Conservation (phyloP, 495 filamentous ascomycete species). For the Aspergillus wentii region DNA sequence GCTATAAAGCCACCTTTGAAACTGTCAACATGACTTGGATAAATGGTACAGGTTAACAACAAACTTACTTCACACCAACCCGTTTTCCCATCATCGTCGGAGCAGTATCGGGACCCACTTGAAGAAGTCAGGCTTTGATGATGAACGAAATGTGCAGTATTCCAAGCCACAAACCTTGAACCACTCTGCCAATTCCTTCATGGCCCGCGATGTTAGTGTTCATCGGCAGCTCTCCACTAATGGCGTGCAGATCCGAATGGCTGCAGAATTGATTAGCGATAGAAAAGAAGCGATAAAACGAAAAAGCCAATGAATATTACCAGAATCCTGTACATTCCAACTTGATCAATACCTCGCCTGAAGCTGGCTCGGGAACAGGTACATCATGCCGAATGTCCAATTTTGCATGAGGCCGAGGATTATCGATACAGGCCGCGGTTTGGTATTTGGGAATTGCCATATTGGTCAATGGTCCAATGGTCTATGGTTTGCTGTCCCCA, state of each 20-base stretch:
- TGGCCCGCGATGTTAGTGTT: conserved; percentile 5
- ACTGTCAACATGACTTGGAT: neutral
- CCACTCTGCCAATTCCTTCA: conserved; percentile 7
- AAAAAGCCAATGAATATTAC: conserved; percentile 1
- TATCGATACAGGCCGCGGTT: conserved; percentile 1
- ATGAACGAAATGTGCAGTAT: too few species aligned
- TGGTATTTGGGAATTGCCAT: conserved; percentile 3
- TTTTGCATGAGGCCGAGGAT: conserved; percentile 2
- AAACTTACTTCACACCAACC: conserved; percentile 2
- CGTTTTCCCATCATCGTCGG: neutral
- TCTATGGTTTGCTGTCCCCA: too few species aligned
- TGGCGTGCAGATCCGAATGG: conserved; percentile 2
- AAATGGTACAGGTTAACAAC: too few species aligned
- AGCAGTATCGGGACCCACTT: conserved; percentile 1
- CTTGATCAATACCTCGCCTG: conserved; percentile 12
- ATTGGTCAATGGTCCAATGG: too few species aligned
- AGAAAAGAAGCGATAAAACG: too few species aligned
- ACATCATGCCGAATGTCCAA: conserved; percentile 7
- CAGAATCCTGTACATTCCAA: conserved; percentile 14
- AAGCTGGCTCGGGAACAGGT: conserved; percentile 5
- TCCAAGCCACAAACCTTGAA: conserved; percentile 1
- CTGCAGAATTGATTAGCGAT: neutral
- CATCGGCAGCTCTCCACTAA: conserved; percentile 6
- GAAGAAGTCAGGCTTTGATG: neutral
- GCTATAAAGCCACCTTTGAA: conserved; percentile 7